phyloP scores from a whole-genome alignment of 2,329 filamentous ascomycete species.

The Huntiella abstrusa region DNA sequence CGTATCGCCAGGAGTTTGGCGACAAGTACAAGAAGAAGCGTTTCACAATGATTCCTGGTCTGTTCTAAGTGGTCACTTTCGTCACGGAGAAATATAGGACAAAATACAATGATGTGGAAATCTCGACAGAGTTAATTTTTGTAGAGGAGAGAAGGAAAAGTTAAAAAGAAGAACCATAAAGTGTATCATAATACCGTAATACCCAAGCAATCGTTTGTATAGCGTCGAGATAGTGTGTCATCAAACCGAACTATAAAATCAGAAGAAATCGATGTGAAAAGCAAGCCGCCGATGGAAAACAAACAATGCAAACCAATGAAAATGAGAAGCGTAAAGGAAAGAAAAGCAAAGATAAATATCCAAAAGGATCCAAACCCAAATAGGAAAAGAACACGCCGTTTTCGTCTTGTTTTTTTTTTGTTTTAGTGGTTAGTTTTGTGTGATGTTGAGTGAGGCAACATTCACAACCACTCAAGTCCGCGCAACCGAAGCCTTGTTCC shows the following conservation, averaged over 20 bases:
- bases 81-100: neutral
- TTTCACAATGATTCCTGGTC: slow-evolving; percentile 60
- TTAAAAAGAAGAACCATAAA: neutral
- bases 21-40: slow-evolving; percentile 93
- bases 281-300: neutral
- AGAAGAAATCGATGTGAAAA: neutral
- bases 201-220: neutral
- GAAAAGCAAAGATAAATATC: neutral
- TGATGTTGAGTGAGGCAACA: too few species aligned
- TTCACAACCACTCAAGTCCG: neutral
- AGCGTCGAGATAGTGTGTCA: neutral
- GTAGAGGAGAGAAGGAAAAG: neutral
- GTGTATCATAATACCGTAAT: slow-evolving; percentile 1
- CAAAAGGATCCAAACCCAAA: neutral
- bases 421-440: too few species aligned
- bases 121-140: neutral
- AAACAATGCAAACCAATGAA: neutral
- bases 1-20: slow-evolving; percentile 78
- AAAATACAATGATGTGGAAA: neutral
- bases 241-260: neutral
- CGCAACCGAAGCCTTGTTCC: neutral
- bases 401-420: too few species aligned
- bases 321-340: neutral
- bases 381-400: too few species aligned
- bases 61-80: slow-evolving; percentile 32